These are phyloP conservation scores for Rasamsonia emersonii DNA, from an alignment of 2,329 filamentous ascomycete species.

Conservation along the genomic window DNA sequence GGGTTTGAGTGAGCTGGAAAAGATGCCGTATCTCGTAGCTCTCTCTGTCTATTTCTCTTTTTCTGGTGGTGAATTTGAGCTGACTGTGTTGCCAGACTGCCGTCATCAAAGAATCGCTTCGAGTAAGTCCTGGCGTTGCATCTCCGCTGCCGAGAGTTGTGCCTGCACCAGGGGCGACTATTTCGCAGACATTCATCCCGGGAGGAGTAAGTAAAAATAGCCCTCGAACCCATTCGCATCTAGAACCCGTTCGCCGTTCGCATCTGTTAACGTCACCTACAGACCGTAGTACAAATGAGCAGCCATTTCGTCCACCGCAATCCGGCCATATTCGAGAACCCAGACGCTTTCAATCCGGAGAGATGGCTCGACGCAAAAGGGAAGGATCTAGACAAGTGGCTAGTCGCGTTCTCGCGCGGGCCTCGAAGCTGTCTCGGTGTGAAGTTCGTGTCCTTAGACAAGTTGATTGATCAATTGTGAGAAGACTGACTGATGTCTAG, in stretches of 20 bases:
- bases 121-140: constrained; percentile 22
- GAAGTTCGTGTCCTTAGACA: no score
- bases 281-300: constrained; percentile 21
- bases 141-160: constrained; percentile 20
- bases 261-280: neutral
- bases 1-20: constrained; percentile 18
- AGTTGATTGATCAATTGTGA: no score
- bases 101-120: constrained; percentile 33
- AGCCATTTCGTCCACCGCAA: constrained; percentile 17
- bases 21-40: constrained; percentile 22
- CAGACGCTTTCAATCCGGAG: constrained; percentile 31
- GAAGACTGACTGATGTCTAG: no score
- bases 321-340: constrained; percentile 25
- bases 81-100: constrained; percentile 14
- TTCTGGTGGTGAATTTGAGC: constrained; percentile 1
- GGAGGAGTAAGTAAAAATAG: constrained; percentile 14
- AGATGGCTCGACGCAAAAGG: constrained; percentile 27
- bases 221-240: neutral
- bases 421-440: constrained; percentile 32
- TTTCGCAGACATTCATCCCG: constrained; percentile 13
- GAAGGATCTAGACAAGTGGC: constrained; percentile 22
- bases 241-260: neutral
- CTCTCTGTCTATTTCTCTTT: neutral
- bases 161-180: constrained; percentile 13
- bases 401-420: constrained; percentile 39